Conservation (phyloP, 202 grass and related monocot species). For the Carex sylvatica region DNA sequence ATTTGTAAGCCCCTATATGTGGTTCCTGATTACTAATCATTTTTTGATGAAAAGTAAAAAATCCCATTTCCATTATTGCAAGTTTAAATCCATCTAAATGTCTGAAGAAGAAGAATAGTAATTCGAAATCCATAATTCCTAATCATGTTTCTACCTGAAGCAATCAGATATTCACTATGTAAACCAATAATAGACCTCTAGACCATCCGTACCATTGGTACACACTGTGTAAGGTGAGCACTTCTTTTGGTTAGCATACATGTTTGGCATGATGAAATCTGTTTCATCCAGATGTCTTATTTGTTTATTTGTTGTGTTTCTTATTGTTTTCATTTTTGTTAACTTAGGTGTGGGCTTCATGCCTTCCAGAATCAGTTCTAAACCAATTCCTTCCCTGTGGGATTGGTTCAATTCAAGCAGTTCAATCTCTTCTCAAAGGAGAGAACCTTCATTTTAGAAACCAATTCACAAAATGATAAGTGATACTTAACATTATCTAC, state of each 20-base stretch:
- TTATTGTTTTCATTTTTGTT: neutral
- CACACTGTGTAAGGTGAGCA: too few relatives aligned
- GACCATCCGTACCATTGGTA: too few relatives aligned
- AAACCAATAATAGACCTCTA: too few relatives aligned
- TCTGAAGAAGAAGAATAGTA: too few relatives aligned
- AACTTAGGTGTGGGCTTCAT: conserved; percentile 63
- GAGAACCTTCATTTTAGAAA: conserved; percentile 78
- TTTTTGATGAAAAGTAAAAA: too few relatives aligned
- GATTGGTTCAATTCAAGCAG: conserved; percentile 48
- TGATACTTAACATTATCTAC: conserved; percentile 14
- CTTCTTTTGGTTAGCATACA: neutral
- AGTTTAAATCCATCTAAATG: too few relatives aligned
- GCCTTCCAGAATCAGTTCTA: conserved; percentile 62
- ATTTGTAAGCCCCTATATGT: too few relatives aligned
- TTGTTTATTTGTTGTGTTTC: neutral
- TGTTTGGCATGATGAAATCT: neutral
- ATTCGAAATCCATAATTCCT: too few relatives aligned
- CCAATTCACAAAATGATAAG: conserved; percentile 68
- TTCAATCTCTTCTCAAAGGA: conserved; percentile 50
- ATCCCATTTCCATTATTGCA: too few relatives aligned
- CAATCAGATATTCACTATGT: too few relatives aligned
- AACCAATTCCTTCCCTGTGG: conserved; percentile 69
- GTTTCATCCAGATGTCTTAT: neutral
- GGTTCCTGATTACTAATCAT: too few relatives aligned
- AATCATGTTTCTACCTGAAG: too few relatives aligned